These are phyloP conservation scores for Suillus variegatus DNA, from an alignment of 768 basidiomycete genomes.

Conservation along the genomic window DNA sequence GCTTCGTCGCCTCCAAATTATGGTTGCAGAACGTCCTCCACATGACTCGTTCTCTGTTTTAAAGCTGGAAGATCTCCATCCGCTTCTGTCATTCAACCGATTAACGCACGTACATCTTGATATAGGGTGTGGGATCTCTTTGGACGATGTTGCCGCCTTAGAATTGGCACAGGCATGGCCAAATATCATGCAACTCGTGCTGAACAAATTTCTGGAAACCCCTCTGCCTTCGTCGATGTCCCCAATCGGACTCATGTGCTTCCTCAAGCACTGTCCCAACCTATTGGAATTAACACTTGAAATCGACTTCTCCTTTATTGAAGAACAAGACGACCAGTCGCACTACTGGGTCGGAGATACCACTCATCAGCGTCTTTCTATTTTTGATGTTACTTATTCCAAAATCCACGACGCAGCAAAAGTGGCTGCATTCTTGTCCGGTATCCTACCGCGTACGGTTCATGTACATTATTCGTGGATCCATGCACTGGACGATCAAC, in stretches of 20 bases:
- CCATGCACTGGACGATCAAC: slow-evolving; percentile 10
- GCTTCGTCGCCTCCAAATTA: neutral
- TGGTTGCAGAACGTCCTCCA: neutral
- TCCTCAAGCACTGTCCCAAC: slow-evolving; percentile 16
- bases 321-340: slow-evolving; percentile 11
- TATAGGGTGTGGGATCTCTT: slow-evolving; percentile 18
- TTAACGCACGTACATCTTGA: slow-evolving; percentile 24
- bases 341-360: slow-evolving; percentile 2
- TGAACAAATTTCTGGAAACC: neutral
- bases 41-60: neutral
- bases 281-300: slow-evolving; percentile 20
- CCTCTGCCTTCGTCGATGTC: slow-evolving; percentile 11
- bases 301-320: slow-evolving; percentile 22
- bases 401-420: slow-evolving; percentile 17
- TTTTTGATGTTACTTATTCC: slow-evolving; percentile 19
- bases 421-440: slow-evolving; percentile 28
- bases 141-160: slow-evolving; percentile 24
- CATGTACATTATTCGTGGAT: slow-evolving; percentile 17
- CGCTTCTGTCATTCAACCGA: slow-evolving; percentile 16
- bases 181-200: neutral
- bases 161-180: slow-evolving; percentile 23
- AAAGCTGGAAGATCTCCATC: neutral
- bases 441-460: slow-evolving; percentile 22
- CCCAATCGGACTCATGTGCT: slow-evolving; percentile 19
- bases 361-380: neutral